Conservation (phyloP, 106 monocot genomes). For the Apostasia ramifera region DNA sequence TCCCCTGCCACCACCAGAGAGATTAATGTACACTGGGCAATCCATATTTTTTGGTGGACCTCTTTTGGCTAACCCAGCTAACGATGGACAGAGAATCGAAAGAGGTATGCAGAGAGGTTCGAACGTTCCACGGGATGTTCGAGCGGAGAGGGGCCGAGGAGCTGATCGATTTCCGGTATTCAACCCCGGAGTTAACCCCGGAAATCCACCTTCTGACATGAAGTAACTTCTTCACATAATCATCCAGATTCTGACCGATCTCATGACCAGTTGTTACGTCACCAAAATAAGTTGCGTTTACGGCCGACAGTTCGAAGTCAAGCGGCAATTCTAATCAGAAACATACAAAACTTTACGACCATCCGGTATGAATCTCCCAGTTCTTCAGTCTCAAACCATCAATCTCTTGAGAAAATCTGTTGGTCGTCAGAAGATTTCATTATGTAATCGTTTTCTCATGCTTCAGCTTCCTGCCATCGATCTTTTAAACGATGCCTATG, state of each 20-base stretch:
- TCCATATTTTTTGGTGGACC: slow-evolving; percentile 98
- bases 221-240: slow-evolving; percentile 12
- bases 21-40: slow-evolving; percentile 64
- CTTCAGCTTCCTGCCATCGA: no score
- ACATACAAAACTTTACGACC: no score
- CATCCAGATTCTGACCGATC: not conserved
- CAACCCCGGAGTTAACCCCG: slow-evolving; percentile 41
- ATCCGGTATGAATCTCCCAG: no score
- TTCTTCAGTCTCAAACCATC: no score
- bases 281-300: no score
- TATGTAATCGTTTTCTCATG: no score
- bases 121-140: slow-evolving; percentile 3
- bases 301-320: no score
- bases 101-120: slow-evolving; percentile 19
- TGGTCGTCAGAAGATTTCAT: no score
- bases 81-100: slow-evolving; percentile 20
- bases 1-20: slow-evolving; percentile 39
- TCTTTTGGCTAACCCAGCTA: slow-evolving; percentile 34
- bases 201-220: slow-evolving; percentile 18
- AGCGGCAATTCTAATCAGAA: no score
- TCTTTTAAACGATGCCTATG: no score
- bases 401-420: no score
- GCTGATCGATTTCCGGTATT: slow-evolving; percentile 40
- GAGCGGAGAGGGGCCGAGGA: slow-evolving; percentile 19
- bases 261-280: no score